phyloP scores from a whole-genome alignment of 257 asterid species.

The Schizonepeta tenuifolia region DNA sequence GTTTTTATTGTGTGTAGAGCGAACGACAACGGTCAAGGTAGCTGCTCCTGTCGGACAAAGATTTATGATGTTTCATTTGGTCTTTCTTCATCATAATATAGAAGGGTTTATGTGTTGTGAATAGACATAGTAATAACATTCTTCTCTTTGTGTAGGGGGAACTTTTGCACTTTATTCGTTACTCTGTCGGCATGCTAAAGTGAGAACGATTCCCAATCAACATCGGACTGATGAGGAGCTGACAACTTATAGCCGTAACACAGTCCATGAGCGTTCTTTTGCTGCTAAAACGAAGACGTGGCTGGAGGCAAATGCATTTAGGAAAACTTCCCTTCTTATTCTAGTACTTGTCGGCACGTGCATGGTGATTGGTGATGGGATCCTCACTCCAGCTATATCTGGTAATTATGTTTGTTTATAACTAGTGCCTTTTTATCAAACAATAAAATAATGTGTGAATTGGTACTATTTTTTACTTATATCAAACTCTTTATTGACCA shows the following conservation, averaged over 20 bases:
- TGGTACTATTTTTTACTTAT: background rate
- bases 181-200: constrained; percentile 95
- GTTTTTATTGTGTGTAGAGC: constrained; percentile 98
- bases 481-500: constrained; percentile 20
- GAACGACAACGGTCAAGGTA: constrained; percentile 97
- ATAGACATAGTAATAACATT: background rate
- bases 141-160: constrained; percentile 59
- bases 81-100: background rate
- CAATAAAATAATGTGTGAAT: background rate
- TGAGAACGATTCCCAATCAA: constrained; percentile 88
- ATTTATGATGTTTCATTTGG: background rate
- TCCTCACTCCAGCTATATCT: constrained; percentile 98
- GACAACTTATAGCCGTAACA: constrained; percentile 92
- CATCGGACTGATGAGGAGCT: constrained; percentile 98
- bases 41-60: constrained; percentile 4
- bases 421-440: background rate
- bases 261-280: constrained; percentile 85
- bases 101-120: background rate
- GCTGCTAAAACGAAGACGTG: constrained; percentile 91
- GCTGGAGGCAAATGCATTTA: constrained; percentile 73
- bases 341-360: constrained; percentile 89
- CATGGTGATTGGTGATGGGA: constrained; percentile 98
- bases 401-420: constrained; percentile 47
- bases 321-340: constrained; percentile 76
- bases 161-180: constrained; percentile 95